Percentiles rank a stretch among this genome's conserved stretches.
Evolutionary conservation across 345 rosid species (phyloP).

Genomic region (Gossypium rotundifolium): DNA sequence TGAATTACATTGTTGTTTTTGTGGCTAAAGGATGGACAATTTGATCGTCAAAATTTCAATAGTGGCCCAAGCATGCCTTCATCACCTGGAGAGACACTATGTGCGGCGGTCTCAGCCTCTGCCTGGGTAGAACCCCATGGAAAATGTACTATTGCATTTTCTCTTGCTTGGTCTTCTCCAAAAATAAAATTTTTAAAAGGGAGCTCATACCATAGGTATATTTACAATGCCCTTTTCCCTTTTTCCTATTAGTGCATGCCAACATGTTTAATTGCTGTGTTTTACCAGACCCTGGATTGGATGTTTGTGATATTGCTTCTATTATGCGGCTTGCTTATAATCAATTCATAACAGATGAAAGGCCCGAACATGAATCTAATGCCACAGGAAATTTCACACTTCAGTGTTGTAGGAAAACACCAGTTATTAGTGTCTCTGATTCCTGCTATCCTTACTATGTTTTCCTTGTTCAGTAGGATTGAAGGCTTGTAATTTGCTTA

Average conservation of each 20-base stretch:
- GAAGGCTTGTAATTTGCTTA: neutral
- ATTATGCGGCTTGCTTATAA: neutral
- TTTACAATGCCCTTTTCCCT: neutral
- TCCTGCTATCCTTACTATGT: neutral
- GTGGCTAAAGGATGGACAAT: constrained; percentile 63
- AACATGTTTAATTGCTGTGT: neutral
- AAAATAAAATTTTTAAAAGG: constrained; percentile 87
- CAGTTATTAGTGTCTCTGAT: neutral
- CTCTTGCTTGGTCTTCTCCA: constrained; percentile 98
- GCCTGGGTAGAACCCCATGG: constrained; percentile 99
- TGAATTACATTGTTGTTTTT: constrained; percentile 12
- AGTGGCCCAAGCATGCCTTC: constrained; percentile 77
- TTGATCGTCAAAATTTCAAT: constrained; percentile 66
- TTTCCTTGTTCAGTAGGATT: neutral
- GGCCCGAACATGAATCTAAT: neutral
- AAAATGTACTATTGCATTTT: constrained; percentile 85
- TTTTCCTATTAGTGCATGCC: neutral
- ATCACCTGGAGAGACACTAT: constrained; percentile 65
- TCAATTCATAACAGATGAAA: neutral
- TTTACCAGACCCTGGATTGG: neutral
- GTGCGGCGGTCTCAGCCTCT: constrained; percentile 96
- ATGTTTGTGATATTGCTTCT: neutral
- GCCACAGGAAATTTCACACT: neutral
- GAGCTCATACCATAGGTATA: constrained; percentile 75
- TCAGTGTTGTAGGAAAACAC: neutral